Evolutionary conservation across 768 basidiomycete genomes (phyloP).

Genomic region (Cystofilobasidium bisporidii): DNA sequence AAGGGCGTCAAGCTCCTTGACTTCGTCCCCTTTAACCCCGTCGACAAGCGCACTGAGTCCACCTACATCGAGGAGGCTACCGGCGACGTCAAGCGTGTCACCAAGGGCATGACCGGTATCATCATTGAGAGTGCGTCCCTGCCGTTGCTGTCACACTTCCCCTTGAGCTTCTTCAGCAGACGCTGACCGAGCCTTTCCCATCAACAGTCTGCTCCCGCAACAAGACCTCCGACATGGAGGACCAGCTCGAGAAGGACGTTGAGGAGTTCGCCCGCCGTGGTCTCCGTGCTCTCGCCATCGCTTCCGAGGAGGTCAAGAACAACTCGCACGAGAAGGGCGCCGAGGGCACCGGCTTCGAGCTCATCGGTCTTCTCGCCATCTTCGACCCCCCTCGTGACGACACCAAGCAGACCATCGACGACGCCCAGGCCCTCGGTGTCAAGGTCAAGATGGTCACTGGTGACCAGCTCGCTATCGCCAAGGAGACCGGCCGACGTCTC

Average conservation of each 20-base stretch:
- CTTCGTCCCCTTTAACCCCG: slow-evolving; percentile 99
- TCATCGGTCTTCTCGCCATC: slow-evolving; percentile 93
- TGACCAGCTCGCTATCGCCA: slow-evolving; percentile 98
- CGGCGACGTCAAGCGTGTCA: slow-evolving; percentile 96
- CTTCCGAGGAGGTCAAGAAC: slow-evolving; percentile 82
- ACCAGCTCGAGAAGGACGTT: slow-evolving; percentile 83
- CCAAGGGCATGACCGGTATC: slow-evolving; percentile 99
- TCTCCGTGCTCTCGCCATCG: slow-evolving; percentile 93
- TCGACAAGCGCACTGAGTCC: slow-evolving; percentile 98
- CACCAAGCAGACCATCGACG: slow-evolving; percentile 98
- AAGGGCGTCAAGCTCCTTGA: slow-evolving; percentile 90
- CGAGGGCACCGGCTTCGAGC: slow-evolving; percentile 93
- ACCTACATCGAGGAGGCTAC: slow-evolving; percentile 88
- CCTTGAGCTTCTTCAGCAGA: neutral
- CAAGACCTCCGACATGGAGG: slow-evolving; percentile 88
- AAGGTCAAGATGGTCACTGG: slow-evolving; percentile 99
- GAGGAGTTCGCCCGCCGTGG: slow-evolving; percentile 93
- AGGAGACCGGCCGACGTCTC: slow-evolving; percentile 96
- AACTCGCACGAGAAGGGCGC: slow-evolving; percentile 57
- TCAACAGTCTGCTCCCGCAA: slow-evolving; percentile 94
- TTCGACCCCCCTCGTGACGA: slow-evolving; percentile 96
- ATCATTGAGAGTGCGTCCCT: slow-evolving; percentile 44
- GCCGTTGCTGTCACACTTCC: neutral
- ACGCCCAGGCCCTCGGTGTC: slow-evolving; percentile 89
- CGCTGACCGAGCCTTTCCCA: neutral